A percentile compares a stretch with the other conserved stretches of the same genome.
These are phyloP conservation scores for Asterella californica DNA, from an alignment of 225 moss, liverwort and hornwort species.

Conservation along the genomic window DNA sequence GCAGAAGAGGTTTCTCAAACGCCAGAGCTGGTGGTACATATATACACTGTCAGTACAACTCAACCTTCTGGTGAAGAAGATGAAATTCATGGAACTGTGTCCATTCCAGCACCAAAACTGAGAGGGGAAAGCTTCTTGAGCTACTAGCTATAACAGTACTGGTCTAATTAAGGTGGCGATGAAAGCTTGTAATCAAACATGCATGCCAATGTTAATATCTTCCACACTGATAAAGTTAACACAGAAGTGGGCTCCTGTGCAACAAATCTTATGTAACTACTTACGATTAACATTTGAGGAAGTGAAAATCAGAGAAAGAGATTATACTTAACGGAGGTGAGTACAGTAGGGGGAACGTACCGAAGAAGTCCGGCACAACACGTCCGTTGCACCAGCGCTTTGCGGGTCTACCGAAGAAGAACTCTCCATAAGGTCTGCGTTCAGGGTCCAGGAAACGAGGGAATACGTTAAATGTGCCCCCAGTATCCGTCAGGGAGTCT, in stretches of 20 bases:
- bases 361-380: constrained; percentile 20
- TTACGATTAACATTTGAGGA: neutral
- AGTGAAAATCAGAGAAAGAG: neutral
- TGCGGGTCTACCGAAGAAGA: constrained; percentile 26
- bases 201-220: neutral
- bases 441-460: constrained; percentile 12
- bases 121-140: too few species aligned
- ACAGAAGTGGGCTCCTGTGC: neutral
- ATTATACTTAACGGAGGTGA: neutral
- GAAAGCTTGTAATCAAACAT: neutral
- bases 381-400: constrained; percentile 27
- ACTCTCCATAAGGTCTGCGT: constrained; percentile 19
- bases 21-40: constrained; percentile 30
- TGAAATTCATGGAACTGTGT: too few species aligned
- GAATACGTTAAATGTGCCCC: neutral
- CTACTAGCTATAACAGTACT: too few species aligned
- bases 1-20: constrained; percentile 25
- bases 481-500: constrained; percentile 31
- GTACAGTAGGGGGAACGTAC: neutral
- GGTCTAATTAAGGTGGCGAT: neutral
- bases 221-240: neutral
- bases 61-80: too few species aligned
- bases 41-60: too few species aligned
- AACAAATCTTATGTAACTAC: neutral
- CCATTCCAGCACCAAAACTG: neutral